phyloP scores from a whole-genome alignment of 805 yeast genomes.

The Debaryomyces tyrocola region DNA sequence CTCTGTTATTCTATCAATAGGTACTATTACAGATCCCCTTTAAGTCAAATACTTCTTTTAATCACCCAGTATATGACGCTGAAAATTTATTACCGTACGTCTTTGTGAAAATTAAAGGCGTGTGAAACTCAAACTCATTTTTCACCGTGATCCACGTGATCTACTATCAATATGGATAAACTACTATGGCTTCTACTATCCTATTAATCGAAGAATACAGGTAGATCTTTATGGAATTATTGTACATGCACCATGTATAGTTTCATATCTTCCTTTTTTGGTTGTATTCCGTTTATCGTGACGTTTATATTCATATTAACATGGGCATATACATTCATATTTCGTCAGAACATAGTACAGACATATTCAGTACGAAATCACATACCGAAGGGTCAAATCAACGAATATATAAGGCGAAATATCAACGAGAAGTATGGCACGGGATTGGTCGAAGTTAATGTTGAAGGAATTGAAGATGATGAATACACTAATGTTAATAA shows the following conservation, averaged over 20 bases:
- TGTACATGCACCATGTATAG: neutral
- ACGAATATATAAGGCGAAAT: slow-evolving; percentile 16
- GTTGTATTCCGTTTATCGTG: slow-evolving; percentile 12
- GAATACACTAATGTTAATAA: slow-evolving; percentile 6
- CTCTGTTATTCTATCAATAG: neutral
- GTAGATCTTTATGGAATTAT: no score
- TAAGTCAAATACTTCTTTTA: neutral
- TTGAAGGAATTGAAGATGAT: slow-evolving; percentile 13
- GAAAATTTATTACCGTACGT: neutral
- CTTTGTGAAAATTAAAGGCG: no score
- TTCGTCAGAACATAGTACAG: slow-evolving; percentile 24
- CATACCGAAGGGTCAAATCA: slow-evolving; percentile 24
- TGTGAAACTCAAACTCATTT: no score
- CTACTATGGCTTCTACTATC: no score
- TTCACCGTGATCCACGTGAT: no score
- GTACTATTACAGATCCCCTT: neutral
- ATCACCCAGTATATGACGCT: neutral
- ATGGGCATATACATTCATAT: slow-evolving; percentile 22
- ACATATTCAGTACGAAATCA: slow-evolving; percentile 18
- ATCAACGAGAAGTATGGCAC: slow-evolving; percentile 15
- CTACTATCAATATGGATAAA: no score
- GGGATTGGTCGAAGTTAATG: slow-evolving; percentile 14
- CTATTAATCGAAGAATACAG: no score
- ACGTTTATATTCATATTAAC: slow-evolving; percentile 14
- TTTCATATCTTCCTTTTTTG: slow-evolving; percentile 4